These are phyloP conservation scores for Fusarium citri DNA, from an alignment of 2,329 filamentous ascomycete species.

Conservation along the genomic window DNA sequence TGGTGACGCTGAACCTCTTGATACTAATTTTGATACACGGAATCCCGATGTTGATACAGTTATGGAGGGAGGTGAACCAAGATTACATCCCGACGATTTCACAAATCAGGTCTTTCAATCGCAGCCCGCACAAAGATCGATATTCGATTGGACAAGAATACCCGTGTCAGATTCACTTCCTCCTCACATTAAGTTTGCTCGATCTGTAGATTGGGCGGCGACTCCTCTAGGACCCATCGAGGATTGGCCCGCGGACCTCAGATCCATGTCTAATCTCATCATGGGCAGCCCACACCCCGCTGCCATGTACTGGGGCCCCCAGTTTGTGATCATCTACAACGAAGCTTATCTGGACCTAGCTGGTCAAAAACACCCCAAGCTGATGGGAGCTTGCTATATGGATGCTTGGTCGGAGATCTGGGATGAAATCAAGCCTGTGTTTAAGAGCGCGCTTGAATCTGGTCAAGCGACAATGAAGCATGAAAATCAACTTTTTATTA, in stretches of 20 bases:
- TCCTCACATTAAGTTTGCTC: conserved; percentile 77
- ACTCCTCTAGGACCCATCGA: conserved; percentile 82
- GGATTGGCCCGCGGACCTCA: conserved; percentile 76
- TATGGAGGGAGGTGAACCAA: conserved; percentile 44
- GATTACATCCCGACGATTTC: conserved; percentile 56
- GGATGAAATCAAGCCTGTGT: conserved; percentile 75
- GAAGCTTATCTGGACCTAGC: conserved; percentile 78
- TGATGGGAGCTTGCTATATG: conserved; percentile 80
- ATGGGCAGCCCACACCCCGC: conserved; percentile 82
- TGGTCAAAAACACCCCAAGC: conserved; percentile 78
- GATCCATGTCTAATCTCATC: conserved; percentile 83
- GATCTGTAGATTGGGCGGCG: conserved; percentile 77
- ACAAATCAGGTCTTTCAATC: conserved; percentile 56
- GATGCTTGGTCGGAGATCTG: conserved; percentile 81
- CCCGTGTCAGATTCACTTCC: conserved; percentile 72
- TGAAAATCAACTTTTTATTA: conserved; percentile 80
- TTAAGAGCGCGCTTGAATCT: conserved; percentile 73
- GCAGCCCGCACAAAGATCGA: conserved; percentile 55
- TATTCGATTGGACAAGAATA: conserved; percentile 86
- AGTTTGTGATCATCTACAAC: conserved; percentile 77
- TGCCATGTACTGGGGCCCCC: conserved; percentile 82
- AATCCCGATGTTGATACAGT: conserved; percentile 36
- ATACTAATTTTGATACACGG: conserved; percentile 15
- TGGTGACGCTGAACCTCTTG: conserved; percentile 47
- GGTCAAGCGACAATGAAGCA: conserved; percentile 88